Percentiles rank a stretch among this genome's conserved stretches.
These are phyloP conservation scores for Papiliotrema nemorosa DNA, from an alignment of 1,284 basidiomycete genomes.

Conservation along the genomic window DNA sequence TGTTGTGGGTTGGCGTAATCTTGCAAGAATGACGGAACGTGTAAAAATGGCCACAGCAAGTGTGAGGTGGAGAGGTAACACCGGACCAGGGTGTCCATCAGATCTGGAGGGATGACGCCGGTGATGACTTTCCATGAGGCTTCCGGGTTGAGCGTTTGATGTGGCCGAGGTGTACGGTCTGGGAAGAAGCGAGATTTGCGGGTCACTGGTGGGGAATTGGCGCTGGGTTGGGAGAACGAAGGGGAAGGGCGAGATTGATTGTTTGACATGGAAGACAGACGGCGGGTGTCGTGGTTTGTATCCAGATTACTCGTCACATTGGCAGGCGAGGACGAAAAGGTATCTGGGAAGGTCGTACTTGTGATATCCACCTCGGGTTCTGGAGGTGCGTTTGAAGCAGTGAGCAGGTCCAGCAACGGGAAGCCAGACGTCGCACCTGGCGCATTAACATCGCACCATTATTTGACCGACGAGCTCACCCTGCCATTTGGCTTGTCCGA, in stretches of 20 bases:
- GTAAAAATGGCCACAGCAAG: slow-evolving; percentile 82
- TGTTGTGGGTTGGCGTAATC: slow-evolving; percentile 87
- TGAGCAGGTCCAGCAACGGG: slow-evolving; percentile 72
- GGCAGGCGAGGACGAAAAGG: slow-evolving; percentile 11
- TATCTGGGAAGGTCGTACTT: slow-evolving; percentile 9
- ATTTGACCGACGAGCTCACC: slow-evolving; percentile 26
- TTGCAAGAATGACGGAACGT: slow-evolving; percentile 78
- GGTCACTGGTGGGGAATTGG: background rate
- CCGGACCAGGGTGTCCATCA: slow-evolving; percentile 69
- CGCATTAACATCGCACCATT: background rate
- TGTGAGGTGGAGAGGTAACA: slow-evolving; percentile 78
- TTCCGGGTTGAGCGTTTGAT: slow-evolving; percentile 66
- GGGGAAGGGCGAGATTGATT: background rate
- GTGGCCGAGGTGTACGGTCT: slow-evolving; percentile 65
- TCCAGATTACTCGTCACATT: slow-evolving; percentile 4
- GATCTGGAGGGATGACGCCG: slow-evolving; percentile 74
- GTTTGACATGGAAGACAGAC: background rate
- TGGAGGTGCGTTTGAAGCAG: slow-evolving; percentile 55
- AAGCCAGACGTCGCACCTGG: slow-evolving; percentile 84
- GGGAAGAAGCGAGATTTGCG: slow-evolving; percentile 51
- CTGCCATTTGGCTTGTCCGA: slow-evolving; percentile 51
- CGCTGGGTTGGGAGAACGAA: background rate
- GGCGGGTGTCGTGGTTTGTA: no score
- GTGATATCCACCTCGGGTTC: slow-evolving; percentile 14
- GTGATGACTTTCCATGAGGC: slow-evolving; percentile 70